Percentiles rank a stretch among this genome's conserved stretches.
Conservation (phyloP, 148 eudicot genomes). For the Talinum fruticosum region DNA sequence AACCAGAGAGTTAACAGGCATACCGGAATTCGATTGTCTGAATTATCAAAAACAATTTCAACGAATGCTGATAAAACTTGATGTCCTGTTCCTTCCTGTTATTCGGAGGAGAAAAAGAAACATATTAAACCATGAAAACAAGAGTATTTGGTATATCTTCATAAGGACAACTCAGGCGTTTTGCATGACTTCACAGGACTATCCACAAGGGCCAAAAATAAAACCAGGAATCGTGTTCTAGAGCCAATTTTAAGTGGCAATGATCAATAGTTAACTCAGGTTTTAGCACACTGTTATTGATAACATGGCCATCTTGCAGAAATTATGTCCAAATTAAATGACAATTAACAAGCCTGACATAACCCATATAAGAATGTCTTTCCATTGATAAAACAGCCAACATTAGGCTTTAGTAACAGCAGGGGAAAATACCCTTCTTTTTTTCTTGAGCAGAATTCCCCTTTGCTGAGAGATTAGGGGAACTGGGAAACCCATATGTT, state of each 20-base stretch:
- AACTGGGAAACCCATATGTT: no score
- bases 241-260: neutral
- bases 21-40: constrained; percentile 96
- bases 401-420: neutral
- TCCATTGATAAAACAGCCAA: neutral
- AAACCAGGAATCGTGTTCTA: neutral
- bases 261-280: neutral
- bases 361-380: neutral
- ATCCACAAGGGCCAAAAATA: neutral
- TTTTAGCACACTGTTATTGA: neutral
- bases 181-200: neutral
- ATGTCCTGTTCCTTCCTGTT: constrained; percentile 96
- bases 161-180: neutral
- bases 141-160: neutral
- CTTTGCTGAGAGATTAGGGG: neutral
- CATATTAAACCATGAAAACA: neutral
- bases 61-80: constrained; percentile 94
- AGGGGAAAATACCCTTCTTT: neutral
- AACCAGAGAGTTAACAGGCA: neutral
- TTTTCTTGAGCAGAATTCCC: neutral
- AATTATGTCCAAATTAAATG: neutral
- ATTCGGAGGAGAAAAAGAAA: constrained; percentile 15
- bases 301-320: neutral
- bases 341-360: neutral
- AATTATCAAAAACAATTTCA: constrained; percentile 95